Conservation (phyloP, 202 grass and related monocot species). For the Zoysia matrella region DNA sequence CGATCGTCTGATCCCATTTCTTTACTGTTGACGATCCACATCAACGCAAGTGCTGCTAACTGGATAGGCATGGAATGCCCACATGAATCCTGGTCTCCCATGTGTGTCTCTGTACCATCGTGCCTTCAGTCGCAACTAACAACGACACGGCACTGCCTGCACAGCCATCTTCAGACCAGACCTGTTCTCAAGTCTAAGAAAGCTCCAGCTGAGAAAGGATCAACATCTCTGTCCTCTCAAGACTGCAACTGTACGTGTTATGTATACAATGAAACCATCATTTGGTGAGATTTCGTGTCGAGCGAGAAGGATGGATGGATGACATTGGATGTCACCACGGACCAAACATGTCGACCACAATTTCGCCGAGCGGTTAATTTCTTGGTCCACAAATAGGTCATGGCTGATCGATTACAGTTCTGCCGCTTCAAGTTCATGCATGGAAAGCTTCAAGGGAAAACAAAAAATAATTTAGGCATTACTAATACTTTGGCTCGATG, state of each 20-base stretch:
- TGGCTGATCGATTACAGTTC: not conserved
- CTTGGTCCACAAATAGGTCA: too few relatives aligned
- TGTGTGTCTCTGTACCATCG: not conserved
- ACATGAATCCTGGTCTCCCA: not conserved
- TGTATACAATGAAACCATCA: not conserved
- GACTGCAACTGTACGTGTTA: not conserved
- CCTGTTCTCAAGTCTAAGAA: constrained; percentile 19
- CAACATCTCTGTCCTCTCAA: constrained; percentile 12
- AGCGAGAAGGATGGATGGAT: not conserved
- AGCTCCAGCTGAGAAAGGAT: constrained; percentile 19
- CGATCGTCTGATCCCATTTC: not conserved
- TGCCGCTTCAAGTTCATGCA: too few relatives aligned
- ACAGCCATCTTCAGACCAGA: not conserved
- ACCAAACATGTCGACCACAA: constrained; percentile 29
- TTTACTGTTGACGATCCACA: not conserved
- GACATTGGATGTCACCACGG: constrained; percentile 36
- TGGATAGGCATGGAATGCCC: not conserved
- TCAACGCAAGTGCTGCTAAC: too few relatives aligned
- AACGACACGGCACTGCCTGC: not conserved
- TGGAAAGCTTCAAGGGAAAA: constrained; percentile 27
- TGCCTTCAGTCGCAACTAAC: constrained; percentile 23
- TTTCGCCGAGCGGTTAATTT: constrained; percentile 1
- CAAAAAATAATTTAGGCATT: too few relatives aligned
- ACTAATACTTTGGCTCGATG: not conserved
- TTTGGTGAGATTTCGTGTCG: constrained; percentile 39